Evolutionary conservation across 2,329 filamentous ascomycete genomes (phyloP).

Genomic region (Arachnopeziza araneosa): DNA sequence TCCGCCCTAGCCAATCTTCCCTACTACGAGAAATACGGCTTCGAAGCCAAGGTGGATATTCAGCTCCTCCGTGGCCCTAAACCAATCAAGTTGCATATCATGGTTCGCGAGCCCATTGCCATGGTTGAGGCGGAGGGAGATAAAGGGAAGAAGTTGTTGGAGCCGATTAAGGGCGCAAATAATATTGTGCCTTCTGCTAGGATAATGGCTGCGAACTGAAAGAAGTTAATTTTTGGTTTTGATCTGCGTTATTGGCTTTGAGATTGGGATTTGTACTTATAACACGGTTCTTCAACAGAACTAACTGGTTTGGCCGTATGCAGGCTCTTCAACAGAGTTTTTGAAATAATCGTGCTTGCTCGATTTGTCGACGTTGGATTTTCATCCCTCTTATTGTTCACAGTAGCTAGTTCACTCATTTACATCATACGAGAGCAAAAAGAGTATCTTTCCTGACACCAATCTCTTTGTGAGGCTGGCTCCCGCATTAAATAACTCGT

Average conservation of each 20-base stretch:
- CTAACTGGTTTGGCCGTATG: neutral
- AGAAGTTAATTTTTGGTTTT: neutral
- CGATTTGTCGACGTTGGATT: neutral
- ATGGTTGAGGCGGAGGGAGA: neutral
- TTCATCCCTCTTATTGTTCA: neutral
- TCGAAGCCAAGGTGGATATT: slow-evolving; percentile 59
- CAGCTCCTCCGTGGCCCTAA: slow-evolving; percentile 51
- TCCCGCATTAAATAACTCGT: neutral
- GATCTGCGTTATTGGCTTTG: neutral
- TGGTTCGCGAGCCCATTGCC: slow-evolving; percentile 65
- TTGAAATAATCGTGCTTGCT: neutral
- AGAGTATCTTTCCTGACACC: neutral
- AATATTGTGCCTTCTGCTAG: neutral
- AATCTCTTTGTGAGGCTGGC: neutral
- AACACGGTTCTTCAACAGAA: neutral
- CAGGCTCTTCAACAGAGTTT: neutral
- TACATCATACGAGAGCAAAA: neutral
- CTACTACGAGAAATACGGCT: slow-evolving; percentile 74
- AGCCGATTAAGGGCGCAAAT: neutral
- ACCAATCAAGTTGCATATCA: slow-evolving; percentile 67
- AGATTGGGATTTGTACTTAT: neutral
- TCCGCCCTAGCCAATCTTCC: slow-evolving; percentile 61
- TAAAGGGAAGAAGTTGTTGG: neutral
- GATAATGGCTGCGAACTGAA: neutral
- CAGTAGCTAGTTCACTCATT: neutral